These are phyloP conservation scores for Gaillardinia entomophila DNA, from an alignment of 805 yeast genomes.

Conservation along the genomic window DNA sequence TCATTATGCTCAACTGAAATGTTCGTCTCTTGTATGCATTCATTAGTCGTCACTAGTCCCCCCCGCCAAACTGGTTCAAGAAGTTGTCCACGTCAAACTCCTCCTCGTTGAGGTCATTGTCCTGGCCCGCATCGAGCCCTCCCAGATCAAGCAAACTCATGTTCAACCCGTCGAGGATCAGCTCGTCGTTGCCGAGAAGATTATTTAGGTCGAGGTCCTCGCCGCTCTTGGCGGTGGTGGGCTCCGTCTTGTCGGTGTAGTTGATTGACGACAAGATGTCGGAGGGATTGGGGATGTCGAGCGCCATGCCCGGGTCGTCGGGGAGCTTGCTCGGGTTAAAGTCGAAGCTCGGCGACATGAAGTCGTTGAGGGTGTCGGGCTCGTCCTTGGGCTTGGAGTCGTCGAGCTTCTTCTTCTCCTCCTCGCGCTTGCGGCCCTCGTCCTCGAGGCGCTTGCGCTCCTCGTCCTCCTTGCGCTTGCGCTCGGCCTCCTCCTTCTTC, in stretches of 20 bases:
- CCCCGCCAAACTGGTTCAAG: slow-evolving; percentile 37
- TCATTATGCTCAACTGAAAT: too few relatives aligned
- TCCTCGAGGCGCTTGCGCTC: slow-evolving; percentile 12
- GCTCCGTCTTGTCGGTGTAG: slow-evolving; percentile 10
- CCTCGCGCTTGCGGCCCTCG: slow-evolving; percentile 11
- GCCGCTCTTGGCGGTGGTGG: slow-evolving; percentile 1
- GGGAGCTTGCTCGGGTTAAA: slow-evolving; percentile 18
- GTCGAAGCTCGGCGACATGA: slow-evolving; percentile 22
- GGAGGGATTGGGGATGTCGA: slow-evolving; percentile 25
- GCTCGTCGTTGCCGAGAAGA: slow-evolving; percentile 32
- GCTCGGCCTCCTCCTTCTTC: slow-evolving; percentile 25
- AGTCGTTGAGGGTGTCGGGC: slow-evolving; percentile 8
- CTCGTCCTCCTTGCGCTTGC: slow-evolving; percentile 14
- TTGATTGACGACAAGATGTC: slow-evolving; percentile 25
- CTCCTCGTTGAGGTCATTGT: slow-evolving; percentile 22
- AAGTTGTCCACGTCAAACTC: slow-evolving; percentile 42
- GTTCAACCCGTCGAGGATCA: slow-evolving; percentile 37
- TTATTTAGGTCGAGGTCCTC: slow-evolving; percentile 31
- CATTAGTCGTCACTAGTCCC: slow-evolving; percentile 11
- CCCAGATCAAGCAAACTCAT: slow-evolving; percentile 34
- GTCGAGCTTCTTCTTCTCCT: slow-evolving; percentile 11
- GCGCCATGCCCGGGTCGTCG: slow-evolving; percentile 3
- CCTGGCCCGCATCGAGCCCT: slow-evolving; percentile 11
- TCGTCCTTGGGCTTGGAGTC: slow-evolving; percentile 2
- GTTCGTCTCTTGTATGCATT: too few relatives aligned